These are phyloP conservation scores for Botrytis cinerea DNA, from an alignment of 2,329 filamentous ascomycete genomes.

Conservation along the genomic window DNA sequence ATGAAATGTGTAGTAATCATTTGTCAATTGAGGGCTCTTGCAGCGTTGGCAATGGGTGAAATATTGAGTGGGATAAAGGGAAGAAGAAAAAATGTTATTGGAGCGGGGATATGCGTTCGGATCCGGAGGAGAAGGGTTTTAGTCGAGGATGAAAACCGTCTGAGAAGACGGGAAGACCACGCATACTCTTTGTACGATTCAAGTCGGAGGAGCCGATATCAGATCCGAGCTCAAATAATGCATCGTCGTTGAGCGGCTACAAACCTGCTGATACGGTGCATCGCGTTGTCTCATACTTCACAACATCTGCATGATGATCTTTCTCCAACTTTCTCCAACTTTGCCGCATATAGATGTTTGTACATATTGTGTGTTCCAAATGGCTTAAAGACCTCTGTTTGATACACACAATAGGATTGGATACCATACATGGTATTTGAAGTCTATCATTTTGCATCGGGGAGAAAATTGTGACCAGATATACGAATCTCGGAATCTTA, in stretches of 20 bases:
- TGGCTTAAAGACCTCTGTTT: neutral
- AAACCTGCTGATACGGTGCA: neutral
- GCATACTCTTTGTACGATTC: neutral
- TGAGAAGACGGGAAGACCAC: constrained; percentile 4
- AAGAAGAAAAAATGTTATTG: neutral
- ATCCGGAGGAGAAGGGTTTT: neutral
- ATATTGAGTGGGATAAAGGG: neutral
- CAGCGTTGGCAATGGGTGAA: neutral
- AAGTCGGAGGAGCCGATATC: neutral
- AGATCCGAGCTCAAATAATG: neutral
- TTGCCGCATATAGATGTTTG: neutral
- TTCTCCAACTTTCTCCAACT: neutral
- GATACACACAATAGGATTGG: neutral
- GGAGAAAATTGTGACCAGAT: neutral
- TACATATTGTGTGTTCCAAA: neutral
- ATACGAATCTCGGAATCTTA: neutral
- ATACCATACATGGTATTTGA: neutral
- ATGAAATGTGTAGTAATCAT: neutral
- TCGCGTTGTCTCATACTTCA: neutral
- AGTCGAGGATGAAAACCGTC: neutral
- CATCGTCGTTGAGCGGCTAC: neutral
- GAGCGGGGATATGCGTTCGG: neutral
- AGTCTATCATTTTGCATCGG: neutral
- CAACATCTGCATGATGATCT: neutral
- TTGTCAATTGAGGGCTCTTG: neutral